Evolutionary conservation across 1,284 basidiomycete species (phyloP), one percentile per base, ranked within the genome.

Genomic region (Tremellales sp.): DNA sequence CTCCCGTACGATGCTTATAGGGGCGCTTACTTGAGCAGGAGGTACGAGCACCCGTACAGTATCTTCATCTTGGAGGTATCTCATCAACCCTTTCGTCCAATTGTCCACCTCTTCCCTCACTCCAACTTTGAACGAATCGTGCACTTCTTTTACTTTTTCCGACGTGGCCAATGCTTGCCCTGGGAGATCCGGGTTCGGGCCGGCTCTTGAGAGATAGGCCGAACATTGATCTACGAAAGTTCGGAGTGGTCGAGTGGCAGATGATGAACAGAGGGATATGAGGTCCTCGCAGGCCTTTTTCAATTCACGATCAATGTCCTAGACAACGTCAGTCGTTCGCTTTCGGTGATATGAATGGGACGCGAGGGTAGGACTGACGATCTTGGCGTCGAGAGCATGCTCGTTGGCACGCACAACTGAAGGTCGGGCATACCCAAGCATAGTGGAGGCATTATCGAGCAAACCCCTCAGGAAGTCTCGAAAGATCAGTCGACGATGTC

Each of bases 271-370:
- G n/a, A 80, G 74, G 2, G 78, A 70, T 53, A 96, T 93, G 39
- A 89, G 79, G 33, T 82, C 81, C 74, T 92, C 89, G 74, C 90
- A 94, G 0, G 84, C 84, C 24, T 77, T 77, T 64, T 88, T 87
- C 39, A 94, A 80, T 41, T 86, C 85, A 46, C 84, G 79, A 70
- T 94, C 91, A 52, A 94, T 85, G 52, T 84, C 85, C 85, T 90
- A 49, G 25, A 23, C n/a, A 21, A 31, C 3, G 22, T 23, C n/a
- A 31, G 15, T 22, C 33, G 12, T 15, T 13, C 15, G 42, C 6
- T 29, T 19, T 15, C 15, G 41, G 26, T 24, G 36, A 22, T 17
- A 8, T 50, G n/a, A 42, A 25, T 4, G 39, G 25, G 22, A 3
- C 19, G 26, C 25, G 25, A n/a, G 29, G n/a, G 35, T 3, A 17